These are phyloP conservation scores for Eucalyptus grandis DNA, from an alignment of 345 rosid species.

Conservation along the genomic window DNA sequence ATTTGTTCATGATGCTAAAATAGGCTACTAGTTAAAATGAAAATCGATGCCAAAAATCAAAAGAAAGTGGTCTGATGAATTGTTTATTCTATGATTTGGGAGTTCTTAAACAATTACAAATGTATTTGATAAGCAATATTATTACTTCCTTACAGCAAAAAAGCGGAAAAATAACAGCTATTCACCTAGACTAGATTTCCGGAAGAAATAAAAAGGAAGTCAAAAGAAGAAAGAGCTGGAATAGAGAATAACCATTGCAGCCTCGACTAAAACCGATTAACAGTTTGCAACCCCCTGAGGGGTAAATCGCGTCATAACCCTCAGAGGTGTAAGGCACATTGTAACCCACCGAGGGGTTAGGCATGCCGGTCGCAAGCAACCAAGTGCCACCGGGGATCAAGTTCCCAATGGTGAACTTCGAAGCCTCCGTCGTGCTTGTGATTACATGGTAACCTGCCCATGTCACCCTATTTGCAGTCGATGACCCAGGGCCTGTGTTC, in stretches of 20 bases:
- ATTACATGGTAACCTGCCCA: constrained; percentile 44
- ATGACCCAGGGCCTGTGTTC: constrained; percentile 43
- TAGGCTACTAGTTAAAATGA: background rate
- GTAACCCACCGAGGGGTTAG: constrained; percentile 20
- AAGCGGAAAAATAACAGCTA: background rate
- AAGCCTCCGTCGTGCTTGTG: constrained; percentile 27
- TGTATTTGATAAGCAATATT: background rate
- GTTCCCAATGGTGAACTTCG: constrained; percentile 27
- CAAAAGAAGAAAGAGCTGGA: background rate
- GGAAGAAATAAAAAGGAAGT: background rate
- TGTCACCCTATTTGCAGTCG: constrained; percentile 21
- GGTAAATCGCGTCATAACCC: background rate
- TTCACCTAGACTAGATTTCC: background rate
- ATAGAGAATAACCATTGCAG: background rate
- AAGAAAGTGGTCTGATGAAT: background rate
- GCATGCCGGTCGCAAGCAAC: constrained; percentile 29
- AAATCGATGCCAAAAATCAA: background rate
- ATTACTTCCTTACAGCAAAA: background rate
- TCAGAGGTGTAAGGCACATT: background rate
- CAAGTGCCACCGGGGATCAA: constrained; percentile 40
- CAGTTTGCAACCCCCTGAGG: background rate
- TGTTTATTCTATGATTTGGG: background rate
- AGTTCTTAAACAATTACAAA: background rate
- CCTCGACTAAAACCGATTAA: background rate
- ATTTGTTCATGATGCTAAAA: background rate